These are phyloP conservation scores for Tetrastigma voinierianum DNA, from an alignment of 164 flowering plant genomes.

Conservation along the genomic window DNA sequence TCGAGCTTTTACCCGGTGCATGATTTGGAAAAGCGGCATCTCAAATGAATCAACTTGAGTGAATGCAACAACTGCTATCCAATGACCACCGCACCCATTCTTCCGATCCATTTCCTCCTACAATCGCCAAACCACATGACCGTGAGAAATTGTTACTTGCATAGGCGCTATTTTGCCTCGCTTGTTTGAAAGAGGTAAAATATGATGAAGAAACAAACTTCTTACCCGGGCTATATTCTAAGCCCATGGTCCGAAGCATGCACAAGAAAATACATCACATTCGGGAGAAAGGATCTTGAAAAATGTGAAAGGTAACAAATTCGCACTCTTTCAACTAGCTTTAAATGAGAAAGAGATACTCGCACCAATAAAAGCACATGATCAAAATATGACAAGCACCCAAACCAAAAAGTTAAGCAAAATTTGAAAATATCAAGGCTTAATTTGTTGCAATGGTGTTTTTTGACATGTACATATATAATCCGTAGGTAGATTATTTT, in stretches of 20 bases:
- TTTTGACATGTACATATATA: too few species aligned
- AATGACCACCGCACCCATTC: slow-evolving; percentile 95
- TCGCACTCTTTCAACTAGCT: not conserved
- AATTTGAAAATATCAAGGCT: too few species aligned
- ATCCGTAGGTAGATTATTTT: not conserved
- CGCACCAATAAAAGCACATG: not conserved
- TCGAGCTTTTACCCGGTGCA: slow-evolving; percentile 90
- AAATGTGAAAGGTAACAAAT: not conserved
- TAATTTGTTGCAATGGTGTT: too few species aligned
- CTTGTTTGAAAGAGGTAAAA: too few species aligned
- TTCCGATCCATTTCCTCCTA: slow-evolving; percentile 98
- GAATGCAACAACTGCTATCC: slow-evolving; percentile 86
- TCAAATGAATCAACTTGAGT: slow-evolving; percentile 83
- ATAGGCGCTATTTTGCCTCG: too few species aligned
- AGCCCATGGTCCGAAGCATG: too few species aligned
- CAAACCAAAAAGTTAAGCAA: not conserved
- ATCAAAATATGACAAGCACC: not conserved
- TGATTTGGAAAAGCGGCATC: slow-evolving; percentile 75
- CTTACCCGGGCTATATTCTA: too few species aligned
- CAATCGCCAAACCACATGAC: slow-evolving; percentile 11
- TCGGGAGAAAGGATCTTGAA: not conserved
- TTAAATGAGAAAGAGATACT: not conserved
- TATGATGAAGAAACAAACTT: too few species aligned
- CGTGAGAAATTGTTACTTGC: too few species aligned
- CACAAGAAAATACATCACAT: too few species aligned